Conservation (phyloP, 169 alveolate genomes). For the Eimeria acervulina region DNA sequence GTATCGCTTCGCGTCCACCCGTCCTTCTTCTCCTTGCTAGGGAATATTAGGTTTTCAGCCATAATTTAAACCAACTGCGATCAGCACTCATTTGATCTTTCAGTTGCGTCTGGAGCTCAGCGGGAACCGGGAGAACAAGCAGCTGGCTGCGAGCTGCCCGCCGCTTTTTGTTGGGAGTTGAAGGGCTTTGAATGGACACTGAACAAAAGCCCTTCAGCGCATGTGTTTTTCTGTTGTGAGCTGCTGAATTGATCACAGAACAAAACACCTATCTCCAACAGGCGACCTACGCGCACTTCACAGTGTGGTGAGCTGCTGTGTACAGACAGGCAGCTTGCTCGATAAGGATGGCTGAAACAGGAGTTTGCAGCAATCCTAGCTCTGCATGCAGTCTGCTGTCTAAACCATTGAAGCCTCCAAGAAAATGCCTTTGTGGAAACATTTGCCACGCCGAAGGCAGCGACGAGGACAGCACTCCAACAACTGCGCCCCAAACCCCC, state of each 20-base stretch:
- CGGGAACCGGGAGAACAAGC: neutral
- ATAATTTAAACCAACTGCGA: neutral
- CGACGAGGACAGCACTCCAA: constrained; percentile 45
- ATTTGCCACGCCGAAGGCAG: constrained; percentile 32
- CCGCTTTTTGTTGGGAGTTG: neutral
- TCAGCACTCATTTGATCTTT: neutral
- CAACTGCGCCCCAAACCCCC: constrained; percentile 69
- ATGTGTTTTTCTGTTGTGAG: neutral
- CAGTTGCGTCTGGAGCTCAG: neutral
- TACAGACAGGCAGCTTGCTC: constrained; percentile 4
- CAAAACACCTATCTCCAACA: neutral
- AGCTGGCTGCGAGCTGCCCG: neutral
- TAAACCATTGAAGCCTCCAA: neutral
- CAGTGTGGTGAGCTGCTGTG: neutral
- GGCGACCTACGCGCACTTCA: neutral
- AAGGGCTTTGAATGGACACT: neutral
- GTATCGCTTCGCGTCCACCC: neutral
- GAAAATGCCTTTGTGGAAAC: neutral
- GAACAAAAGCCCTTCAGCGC: neutral
- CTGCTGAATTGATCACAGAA: neutral
- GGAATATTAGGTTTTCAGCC: neutral
- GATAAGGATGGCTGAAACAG: constrained; percentile 13
- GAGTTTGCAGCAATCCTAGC: neutral
- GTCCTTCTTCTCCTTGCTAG: neutral
- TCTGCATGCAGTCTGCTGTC: constrained; percentile 28